Base-by-base conservation (phyloP, 2,329 filamentous ascomycete genomes). In the Stagonosporopsis cucurbitacearum region DNA sequence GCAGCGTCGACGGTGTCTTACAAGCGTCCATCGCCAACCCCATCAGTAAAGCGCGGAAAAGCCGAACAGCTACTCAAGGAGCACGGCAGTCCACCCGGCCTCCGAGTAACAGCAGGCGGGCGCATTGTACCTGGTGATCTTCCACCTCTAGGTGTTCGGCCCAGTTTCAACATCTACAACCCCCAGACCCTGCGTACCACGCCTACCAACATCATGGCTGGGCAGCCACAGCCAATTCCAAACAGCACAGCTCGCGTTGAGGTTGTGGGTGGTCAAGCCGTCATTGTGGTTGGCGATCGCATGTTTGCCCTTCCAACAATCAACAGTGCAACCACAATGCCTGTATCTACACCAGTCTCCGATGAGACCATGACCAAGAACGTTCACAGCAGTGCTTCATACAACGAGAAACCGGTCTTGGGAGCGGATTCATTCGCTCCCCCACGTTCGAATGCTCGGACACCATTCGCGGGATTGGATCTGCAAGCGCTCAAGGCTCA, bases 101-200 rank as follows among this genome's bases (percentile, higher is more conserved):
- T 82, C 51, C 78, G 80, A 53, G 80, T 82, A 39, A 82, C 80
- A 44, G 80, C 80, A 58, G 80, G 80, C 35, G 80, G 80, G n/a
- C 77, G 80, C 17, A 78, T 82, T 57, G 80, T 82, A n/a, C 80
- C 80, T 13, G 80, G 75, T 47, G 80, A 77, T 55, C 65, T 75
- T 45, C 68, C 68, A 39, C 69, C 68, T n/a, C 60, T 76, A 23
- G 68, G 64, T 48, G 58, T 67, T 19, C 68, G 70, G 50, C 72
- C 68, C 55, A 64, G 61, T 51, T 68, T 72, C 65, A 71, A 64
- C 57, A 64, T 60, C 43, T 66, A 68, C 62, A 71, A 65, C 42
- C 57, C 66, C 13, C 64, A 66, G 40, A 36, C 61, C n/a, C 46
- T 69, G 26, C 66, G 68, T 30, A 48, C 65, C 28, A 47, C 63